phyloP scores from a whole-genome alignment of 2,329 filamentous ascomycete genomes.

The Elsinoe batatas region DNA sequence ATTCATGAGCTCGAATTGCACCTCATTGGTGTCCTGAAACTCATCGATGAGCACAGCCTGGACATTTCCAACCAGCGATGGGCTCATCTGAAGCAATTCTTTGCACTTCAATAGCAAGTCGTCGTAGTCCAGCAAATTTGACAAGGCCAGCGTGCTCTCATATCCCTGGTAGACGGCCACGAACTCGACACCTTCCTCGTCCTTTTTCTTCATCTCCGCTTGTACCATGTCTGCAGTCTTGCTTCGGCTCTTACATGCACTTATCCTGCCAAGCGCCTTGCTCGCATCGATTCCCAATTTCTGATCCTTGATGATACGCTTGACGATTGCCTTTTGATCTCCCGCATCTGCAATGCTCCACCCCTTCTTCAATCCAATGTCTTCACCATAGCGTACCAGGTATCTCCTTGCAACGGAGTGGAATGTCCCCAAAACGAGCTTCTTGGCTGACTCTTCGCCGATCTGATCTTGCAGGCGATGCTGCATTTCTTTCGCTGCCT shows the following conservation, averaged over 20 bases:
- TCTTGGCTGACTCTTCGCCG: conserved; percentile 64
- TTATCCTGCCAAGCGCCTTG: conserved; percentile 65
- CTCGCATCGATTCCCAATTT: conserved; percentile 59
- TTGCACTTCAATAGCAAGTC: conserved; percentile 79
- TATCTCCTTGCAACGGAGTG: conserved; percentile 87
- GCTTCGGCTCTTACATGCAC: conserved; percentile 49
- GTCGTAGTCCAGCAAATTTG: conserved; percentile 87
- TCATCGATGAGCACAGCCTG: conserved; percentile 91
- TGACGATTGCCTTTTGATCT: conserved; percentile 70
- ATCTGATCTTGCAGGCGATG: conserved; percentile 71
- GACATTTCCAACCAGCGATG: conserved; percentile 77
- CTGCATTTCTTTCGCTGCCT: conserved; percentile 89
- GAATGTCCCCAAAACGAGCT: conserved; percentile 82
- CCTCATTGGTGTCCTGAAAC: conserved; percentile 92
- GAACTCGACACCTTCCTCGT: conserved; percentile 54
- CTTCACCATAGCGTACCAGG: conserved; percentile 69
- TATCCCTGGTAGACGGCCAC: conserved; percentile 63
- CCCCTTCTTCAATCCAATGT: conserved; percentile 69
- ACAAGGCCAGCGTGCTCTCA: conserved; percentile 60
- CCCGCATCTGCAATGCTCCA: conserved; percentile 85
- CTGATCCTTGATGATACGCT: conserved; percentile 62
- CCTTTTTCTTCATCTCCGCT: conserved; percentile 34
- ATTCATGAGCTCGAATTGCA: conserved; percentile 91
- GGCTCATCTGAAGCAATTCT: conserved; percentile 62
- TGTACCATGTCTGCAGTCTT: conserved; percentile 31